Evolutionary conservation across 306 rosid genomes (phyloP).

Genomic region (Cucumis cinereus): DNA sequence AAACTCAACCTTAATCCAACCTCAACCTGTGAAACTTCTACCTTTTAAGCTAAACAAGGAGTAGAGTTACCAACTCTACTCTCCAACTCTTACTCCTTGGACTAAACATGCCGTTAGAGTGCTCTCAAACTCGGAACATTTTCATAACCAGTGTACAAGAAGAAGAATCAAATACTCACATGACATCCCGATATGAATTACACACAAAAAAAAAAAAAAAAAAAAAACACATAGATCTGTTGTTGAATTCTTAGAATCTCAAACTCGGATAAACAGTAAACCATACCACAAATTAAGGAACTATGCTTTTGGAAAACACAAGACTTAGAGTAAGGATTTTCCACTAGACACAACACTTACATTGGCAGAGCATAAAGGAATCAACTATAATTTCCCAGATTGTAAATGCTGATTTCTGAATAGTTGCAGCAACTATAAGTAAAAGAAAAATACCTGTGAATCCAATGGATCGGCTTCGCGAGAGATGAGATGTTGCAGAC

Average conservation of each 20-base stretch:
- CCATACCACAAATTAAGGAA: neutral
- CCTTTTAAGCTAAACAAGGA: too few relatives aligned
- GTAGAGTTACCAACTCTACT: too few relatives aligned
- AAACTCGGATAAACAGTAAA: neutral
- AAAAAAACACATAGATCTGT: neutral
- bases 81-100: too few relatives aligned
- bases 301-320: neutral
- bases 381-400: neutral
- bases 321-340: neutral
- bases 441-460: constrained; percentile 44
- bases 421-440: neutral
- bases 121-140: neutral
- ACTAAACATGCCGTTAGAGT: neutral
- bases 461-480: constrained; percentile 81
- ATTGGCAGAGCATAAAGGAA: neutral
- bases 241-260: neutral
- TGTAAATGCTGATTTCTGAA: neutral
- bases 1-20: neutral
- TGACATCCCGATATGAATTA: neutral
- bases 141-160: neutral
- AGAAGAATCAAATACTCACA: neutral
- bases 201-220: neutral
- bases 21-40: too few relatives aligned
- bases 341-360: neutral
- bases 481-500: constrained; percentile 79